Conservation (phyloP, 1,284 basidiomycete genomes). For the Moniliophthora roreri region DNA sequence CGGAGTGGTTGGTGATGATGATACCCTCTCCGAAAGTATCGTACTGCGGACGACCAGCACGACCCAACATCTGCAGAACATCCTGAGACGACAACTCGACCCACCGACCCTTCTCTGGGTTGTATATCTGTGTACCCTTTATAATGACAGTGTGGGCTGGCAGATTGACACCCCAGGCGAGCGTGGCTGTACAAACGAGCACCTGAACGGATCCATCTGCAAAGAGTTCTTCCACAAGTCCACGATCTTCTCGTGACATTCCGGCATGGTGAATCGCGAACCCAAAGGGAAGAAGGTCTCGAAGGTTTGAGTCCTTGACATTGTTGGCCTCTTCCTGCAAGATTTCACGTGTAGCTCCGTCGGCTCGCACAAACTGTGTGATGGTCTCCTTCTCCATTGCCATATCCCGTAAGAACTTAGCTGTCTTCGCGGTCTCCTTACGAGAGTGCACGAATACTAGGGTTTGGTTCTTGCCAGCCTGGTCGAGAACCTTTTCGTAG, state of each 20-base stretch:
- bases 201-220: conserved; percentile 93
- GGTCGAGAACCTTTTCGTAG: conserved; percentile 97
- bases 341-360: conserved; percentile 87
- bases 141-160: conserved; percentile 99
- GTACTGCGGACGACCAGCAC: conserved; percentile 96
- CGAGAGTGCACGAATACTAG: conserved; percentile 98
- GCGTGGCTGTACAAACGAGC: conserved; percentile 94
- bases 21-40: conserved; percentile 98
- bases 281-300: conserved; percentile 93
- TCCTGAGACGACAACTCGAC: conserved; percentile 96
- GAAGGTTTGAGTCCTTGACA: conserved; percentile 83
- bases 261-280: conserved; percentile 99
- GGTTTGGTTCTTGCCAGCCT: conserved; percentile 88
- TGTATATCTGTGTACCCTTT: conserved; percentile 99
- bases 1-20: conserved; percentile 97
- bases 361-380: conserved; percentile 91
- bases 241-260: conserved; percentile 93
- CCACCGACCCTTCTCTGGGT: conserved; percentile 98
- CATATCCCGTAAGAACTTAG: conserved; percentile 91
- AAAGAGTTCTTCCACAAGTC: conserved; percentile 94
- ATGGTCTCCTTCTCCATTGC: conserved; percentile 97
- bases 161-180: conserved; percentile 99
- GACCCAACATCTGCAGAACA: conserved; percentile 97
- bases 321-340: conserved; percentile 83
- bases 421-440: conserved; percentile 98